Evolutionary conservation across 2,329 filamentous ascomycete genomes (phyloP).

Genomic region (Paraphoma chrysanthemicola): DNA sequence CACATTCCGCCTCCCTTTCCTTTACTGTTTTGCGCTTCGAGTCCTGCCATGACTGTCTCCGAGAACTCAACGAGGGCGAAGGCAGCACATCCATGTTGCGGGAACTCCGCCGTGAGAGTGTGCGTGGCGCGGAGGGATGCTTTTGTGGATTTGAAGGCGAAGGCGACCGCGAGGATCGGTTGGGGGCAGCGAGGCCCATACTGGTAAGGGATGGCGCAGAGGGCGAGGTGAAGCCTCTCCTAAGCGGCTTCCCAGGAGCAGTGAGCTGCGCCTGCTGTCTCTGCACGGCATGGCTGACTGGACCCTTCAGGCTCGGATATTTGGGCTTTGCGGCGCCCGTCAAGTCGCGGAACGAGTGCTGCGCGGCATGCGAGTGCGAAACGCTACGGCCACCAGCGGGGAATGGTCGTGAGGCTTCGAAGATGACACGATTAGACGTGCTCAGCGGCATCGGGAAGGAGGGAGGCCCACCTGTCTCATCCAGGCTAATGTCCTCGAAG

Average conservation of each 20-base stretch:
- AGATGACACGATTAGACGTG: constrained; percentile 39
- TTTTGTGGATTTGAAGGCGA: constrained; percentile 41
- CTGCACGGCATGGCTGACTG: constrained; percentile 43
- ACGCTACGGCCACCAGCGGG: constrained; percentile 20
- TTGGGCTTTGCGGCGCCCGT: constrained; percentile 45
- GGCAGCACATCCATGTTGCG: constrained; percentile 41
- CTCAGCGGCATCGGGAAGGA: constrained; percentile 53
- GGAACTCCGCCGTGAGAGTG: constrained; percentile 43
- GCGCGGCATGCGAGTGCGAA: constrained; percentile 22
- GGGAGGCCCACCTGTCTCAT: constrained; percentile 59
- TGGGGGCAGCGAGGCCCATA: constrained; percentile 38
- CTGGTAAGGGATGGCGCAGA: constrained; percentile 44
- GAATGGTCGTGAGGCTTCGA: constrained; percentile 34
- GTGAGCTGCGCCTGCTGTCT: constrained; percentile 43
- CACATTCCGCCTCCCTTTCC: constrained; percentile 79
- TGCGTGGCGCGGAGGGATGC: constrained; percentile 33
- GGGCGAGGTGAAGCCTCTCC: constrained; percentile 51
- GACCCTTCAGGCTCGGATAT: constrained; percentile 51
- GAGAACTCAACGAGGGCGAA: constrained; percentile 38
- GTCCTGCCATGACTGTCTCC: constrained; percentile 70
- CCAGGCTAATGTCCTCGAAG: constrained; percentile 92
- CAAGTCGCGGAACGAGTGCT: constrained; percentile 47
- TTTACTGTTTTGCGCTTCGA: constrained; percentile 69
- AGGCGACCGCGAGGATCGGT: constrained; percentile 45
- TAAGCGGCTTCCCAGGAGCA: constrained; percentile 46